Percentiles rank a stretch among this genome's conserved stretches.
Conservation (phyloP, 208 protist species). For the Trypanosoma grayi region DNA sequence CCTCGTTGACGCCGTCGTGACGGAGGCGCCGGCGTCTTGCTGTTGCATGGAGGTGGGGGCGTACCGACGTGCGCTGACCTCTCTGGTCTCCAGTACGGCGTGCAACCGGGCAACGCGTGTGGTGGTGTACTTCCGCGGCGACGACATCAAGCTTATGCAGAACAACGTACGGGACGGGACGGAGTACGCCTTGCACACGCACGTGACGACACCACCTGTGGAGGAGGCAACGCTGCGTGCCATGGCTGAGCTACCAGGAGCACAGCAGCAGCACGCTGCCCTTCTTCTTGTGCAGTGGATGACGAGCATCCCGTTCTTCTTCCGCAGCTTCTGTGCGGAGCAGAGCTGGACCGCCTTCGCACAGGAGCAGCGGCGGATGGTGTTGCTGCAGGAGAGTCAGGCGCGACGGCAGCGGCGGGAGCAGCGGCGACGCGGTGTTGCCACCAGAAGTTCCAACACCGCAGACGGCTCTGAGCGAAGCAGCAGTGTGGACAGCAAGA, state of each 20-base stretch:
- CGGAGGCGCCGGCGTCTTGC: conserved; percentile 7
- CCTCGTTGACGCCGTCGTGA: conserved; percentile 44
- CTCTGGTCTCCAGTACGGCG: conserved; percentile 39
- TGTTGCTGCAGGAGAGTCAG: conserved; percentile 50
- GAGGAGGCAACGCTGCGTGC: conserved; percentile 41
- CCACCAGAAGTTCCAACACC: background rate
- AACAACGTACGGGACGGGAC: conserved; percentile 54
- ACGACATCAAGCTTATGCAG: conserved; percentile 80
- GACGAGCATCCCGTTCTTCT: conserved; percentile 62
- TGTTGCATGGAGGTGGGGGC: background rate
- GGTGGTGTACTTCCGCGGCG: conserved; percentile 83
- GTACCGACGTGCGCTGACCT: conserved; percentile 15
- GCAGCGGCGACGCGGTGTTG: background rate
- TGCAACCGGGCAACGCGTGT: conserved; percentile 79
- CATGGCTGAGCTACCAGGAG: conserved; percentile 14
- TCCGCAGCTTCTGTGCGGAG: conserved; percentile 76
- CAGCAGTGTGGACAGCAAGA: background rate
- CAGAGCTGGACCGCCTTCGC: conserved; percentile 72
- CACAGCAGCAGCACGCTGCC: conserved; percentile 15
- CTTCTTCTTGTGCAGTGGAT: conserved; percentile 68
- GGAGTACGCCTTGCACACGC: conserved; percentile 79
- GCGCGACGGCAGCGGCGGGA: conserved; percentile 29
- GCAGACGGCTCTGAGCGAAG: background rate
- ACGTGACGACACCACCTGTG: conserved; percentile 62
- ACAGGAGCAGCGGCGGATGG: conserved; percentile 76